Evolutionary conservation across 1,284 basidiomycete species (phyloP).

Genomic region (Cystobasidium sp.): DNA sequence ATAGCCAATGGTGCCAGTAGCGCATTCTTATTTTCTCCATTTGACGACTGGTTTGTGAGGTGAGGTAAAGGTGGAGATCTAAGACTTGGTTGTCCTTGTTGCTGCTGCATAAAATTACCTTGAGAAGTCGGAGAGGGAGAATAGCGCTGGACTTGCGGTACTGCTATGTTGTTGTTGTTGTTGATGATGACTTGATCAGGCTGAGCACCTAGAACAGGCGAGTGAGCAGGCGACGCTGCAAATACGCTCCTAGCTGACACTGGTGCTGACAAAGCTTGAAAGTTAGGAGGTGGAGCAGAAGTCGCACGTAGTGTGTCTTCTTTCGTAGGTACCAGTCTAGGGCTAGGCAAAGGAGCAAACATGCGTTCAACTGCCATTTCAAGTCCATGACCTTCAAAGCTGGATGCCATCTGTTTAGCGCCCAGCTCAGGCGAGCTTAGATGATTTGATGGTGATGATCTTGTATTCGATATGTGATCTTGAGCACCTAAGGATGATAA

Average conservation of each 20-base stretch:
- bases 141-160: slow-evolving; percentile 6
- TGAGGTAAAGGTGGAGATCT: slow-evolving; percentile 37
- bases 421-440: slow-evolving; percentile 14
- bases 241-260: slow-evolving; percentile 10
- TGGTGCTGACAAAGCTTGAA: slow-evolving; percentile 1
- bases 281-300: slow-evolving; percentile 15
- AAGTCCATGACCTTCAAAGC: slow-evolving; percentile 26
- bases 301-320: slow-evolving; percentile 29
- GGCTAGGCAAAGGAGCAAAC: slow-evolving; percentile 38
- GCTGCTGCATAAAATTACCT: slow-evolving; percentile 20
- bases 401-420: slow-evolving; percentile 4
- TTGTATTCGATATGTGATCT: slow-evolving; percentile 6
- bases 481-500: slow-evolving; percentile 27
- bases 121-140: slow-evolving; percentile 34
- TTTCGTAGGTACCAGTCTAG: slow-evolving; percentile 1
- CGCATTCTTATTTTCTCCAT: slow-evolving; percentile 21
- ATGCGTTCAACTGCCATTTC: slow-evolving; percentile 41
- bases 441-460: slow-evolving; percentile 28
- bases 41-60: slow-evolving; percentile 5
- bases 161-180: not conserved
- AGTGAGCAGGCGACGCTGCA: slow-evolving; percentile 28
- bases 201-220: slow-evolving; percentile 16
- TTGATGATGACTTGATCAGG: not conserved
- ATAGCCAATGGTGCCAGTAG: slow-evolving; percentile 39
- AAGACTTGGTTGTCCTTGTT: slow-evolving; percentile 21